phyloP scores from a whole-genome alignment of 805 yeast species.

The Ogataea siamensis region DNA sequence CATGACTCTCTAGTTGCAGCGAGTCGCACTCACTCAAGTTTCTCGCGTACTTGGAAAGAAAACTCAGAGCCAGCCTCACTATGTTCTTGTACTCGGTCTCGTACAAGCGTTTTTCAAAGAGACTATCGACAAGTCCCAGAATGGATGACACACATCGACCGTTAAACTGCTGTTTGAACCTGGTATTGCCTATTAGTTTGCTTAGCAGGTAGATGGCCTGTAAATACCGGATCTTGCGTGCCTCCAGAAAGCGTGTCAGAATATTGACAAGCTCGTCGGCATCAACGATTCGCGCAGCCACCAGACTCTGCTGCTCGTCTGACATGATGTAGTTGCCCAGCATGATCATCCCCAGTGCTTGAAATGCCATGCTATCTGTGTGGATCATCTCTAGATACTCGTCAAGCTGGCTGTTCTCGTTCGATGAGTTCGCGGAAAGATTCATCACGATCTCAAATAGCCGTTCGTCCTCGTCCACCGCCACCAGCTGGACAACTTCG shows the following conservation, averaged over 20 bases:
- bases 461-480: background rate
- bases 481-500: slow-evolving; percentile 5
- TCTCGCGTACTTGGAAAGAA: slow-evolving; percentile 2
- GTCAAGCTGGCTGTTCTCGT: slow-evolving; percentile 15
- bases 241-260: background rate
- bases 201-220: slow-evolving; percentile 13
- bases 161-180: slow-evolving; percentile 1
- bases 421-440: slow-evolving; percentile 15
- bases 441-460: slow-evolving; percentile 19
- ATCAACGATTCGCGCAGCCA: slow-evolving; percentile 6
- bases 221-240: slow-evolving; percentile 1
- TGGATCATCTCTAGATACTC: slow-evolving; percentile 6
- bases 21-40: background rate
- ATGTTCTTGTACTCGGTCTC: slow-evolving; percentile 1
- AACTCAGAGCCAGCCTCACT: background rate
- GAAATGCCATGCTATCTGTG: background rate
- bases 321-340: slow-evolving; percentile 20
- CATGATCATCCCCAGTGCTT: slow-evolving; percentile 17
- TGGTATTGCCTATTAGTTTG: slow-evolving; percentile 15
- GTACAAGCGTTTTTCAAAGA: background rate
- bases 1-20: background rate
- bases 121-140: background rate
- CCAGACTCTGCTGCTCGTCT: slow-evolving; percentile 3
- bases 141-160: background rate
- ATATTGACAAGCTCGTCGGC: slow-evolving; percentile 4